Evolutionary conservation across 306 rosid species (phyloP).

Genomic region (Cucumis melo): DNA sequence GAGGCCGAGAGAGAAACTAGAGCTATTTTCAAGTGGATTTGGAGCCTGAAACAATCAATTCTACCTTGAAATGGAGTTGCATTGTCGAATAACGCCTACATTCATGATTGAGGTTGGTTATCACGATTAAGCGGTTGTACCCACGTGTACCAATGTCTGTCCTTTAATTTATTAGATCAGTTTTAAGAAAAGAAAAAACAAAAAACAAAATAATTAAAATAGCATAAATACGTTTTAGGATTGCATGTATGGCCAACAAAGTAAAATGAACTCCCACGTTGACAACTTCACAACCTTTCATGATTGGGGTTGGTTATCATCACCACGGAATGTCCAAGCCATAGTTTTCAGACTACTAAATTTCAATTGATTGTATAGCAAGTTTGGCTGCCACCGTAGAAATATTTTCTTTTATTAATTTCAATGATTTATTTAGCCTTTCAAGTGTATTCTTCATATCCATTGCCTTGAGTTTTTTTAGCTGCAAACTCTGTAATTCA

Average conservation of each 20-base stretch:
- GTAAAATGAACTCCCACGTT: neutral
- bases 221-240: neutral
- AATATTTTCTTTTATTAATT: constrained; percentile 13
- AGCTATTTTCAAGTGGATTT: too few species aligned
- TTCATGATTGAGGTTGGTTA: too few species aligned
- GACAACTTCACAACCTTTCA: neutral
- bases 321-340: neutral
- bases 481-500: constrained; percentile 22
- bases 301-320: neutral
- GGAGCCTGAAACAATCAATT: too few species aligned
- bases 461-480: constrained; percentile 34
- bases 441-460: constrained; percentile 22
- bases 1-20: too few species aligned
- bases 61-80: too few species aligned
- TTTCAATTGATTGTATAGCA: constrained; percentile 35
- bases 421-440: constrained; percentile 25
- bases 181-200: too few species aligned
- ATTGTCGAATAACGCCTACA: too few species aligned
- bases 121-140: too few species aligned
- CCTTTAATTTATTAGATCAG: too few species aligned
- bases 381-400: constrained; percentile 34
- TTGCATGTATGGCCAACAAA: neutral
- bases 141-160: too few species aligned
- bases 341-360: neutral
- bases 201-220: neutral